phyloP scores from a whole-genome alignment of 768 basidiomycete species.

The Lyophyllum shimeji region DNA sequence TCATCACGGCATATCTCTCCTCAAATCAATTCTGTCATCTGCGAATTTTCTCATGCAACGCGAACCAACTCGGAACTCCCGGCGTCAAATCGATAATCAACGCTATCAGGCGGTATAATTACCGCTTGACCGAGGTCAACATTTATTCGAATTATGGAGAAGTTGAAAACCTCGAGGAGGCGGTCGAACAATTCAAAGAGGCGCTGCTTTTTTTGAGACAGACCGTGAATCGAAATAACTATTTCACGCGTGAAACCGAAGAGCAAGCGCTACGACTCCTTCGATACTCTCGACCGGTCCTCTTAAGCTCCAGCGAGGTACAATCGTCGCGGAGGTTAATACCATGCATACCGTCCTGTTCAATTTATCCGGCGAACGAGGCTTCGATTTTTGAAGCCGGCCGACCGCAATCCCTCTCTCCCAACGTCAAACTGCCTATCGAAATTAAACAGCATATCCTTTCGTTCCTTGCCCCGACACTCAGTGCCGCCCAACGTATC shows the following conservation, averaged over 20 bases:
- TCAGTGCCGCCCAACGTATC: constrained; percentile 55
- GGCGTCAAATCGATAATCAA: constrained; percentile 45
- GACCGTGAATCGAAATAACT: constrained; percentile 43
- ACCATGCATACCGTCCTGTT: constrained; percentile 3
- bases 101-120: constrained; percentile 47
- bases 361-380: not conserved
- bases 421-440: constrained; percentile 44
- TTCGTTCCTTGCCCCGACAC: constrained; percentile 53
- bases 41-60: constrained; percentile 50
- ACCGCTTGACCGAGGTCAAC: constrained; percentile 45
- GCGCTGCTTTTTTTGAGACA: constrained; percentile 28
- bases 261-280: constrained; percentile 51
- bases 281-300: constrained; percentile 45
- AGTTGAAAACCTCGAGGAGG: constrained; percentile 17
- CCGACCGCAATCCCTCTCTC: constrained; percentile 18
- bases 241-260: constrained; percentile 36
- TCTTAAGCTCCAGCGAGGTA: constrained; percentile 35
- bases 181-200: constrained; percentile 21
- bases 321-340: not conserved
- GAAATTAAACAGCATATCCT: constrained; percentile 61
- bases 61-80: constrained; percentile 49
- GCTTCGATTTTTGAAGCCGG: not conserved
- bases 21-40: constrained; percentile 48
- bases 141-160: constrained; percentile 45
- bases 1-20: constrained; percentile 47